Evolutionary conservation across 441 rosid genomes (phyloP).

Genomic region (Corymbia citriodora): DNA sequence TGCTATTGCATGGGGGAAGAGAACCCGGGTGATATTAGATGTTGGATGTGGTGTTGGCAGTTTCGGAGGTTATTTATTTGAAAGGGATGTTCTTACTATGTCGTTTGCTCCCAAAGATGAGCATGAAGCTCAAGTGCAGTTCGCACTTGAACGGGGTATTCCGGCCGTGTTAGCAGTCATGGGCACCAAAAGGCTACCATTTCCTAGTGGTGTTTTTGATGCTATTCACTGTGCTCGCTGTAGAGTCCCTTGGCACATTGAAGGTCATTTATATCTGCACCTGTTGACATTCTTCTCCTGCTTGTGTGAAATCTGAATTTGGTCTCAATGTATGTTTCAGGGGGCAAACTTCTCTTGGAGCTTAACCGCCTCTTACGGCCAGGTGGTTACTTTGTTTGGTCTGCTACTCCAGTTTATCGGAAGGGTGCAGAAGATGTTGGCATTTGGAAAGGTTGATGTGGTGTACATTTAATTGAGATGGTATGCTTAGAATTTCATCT

Average conservation of each 20-base stretch:
- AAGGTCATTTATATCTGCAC: neutral
- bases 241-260: conserved; percentile 18
- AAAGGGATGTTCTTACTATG: conserved; percentile 6
- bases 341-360: conserved; percentile 19
- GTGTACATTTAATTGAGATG: neutral
- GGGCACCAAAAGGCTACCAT: conserved; percentile 6
- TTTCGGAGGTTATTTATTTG: conserved; percentile 13
- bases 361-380: conserved; percentile 15
- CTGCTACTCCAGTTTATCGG: conserved; percentile 18
- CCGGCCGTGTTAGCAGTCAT: conserved; percentile 10
- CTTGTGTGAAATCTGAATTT: neutral
- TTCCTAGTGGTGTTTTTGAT: conserved; percentile 7
- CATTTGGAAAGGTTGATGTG: conserved; percentile 12
- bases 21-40: conserved; percentile 13
- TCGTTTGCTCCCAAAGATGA: conserved; percentile 14
- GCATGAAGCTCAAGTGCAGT: conserved; percentile 15
- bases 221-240: conserved; percentile 13
- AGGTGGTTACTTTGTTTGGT: conserved; percentile 17
- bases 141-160: conserved; percentile 10
- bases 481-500: neutral
- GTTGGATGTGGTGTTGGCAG: conserved; percentile 21
- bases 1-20: conserved; percentile 15
- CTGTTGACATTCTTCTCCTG: neutral
- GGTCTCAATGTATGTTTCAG: neutral
- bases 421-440: conserved; percentile 9